Percentiles rank a stretch among this genome's conserved stretches.
Conservation (phyloP, 176 grass and related monocot species). For the Rhynchospora tenuis region DNA sequence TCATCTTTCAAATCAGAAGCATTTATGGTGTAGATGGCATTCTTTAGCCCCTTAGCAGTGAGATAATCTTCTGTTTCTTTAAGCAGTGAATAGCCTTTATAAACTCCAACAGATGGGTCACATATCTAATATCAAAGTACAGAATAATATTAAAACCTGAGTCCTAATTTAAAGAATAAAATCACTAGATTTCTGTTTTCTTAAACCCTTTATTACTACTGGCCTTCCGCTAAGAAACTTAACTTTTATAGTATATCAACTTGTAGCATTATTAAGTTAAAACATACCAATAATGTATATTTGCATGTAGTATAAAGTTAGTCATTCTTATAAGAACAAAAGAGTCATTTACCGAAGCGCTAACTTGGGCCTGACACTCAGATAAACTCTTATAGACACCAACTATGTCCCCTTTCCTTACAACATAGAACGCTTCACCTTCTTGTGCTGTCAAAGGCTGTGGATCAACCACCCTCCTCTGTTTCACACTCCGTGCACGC, state of each 20-base stretch:
- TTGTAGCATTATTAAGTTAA: neutral
- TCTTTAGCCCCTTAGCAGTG: constrained; percentile 35
- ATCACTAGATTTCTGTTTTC: neutral
- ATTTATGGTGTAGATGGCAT: constrained; percentile 53
- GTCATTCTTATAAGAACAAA: neutral
- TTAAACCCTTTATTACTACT: neutral
- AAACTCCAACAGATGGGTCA: constrained; percentile 63
- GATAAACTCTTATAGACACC: constrained; percentile 27
- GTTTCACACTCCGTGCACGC: constrained; percentile 10
- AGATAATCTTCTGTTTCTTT: constrained; percentile 76
- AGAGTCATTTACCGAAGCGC: constrained; percentile 27
- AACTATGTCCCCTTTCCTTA: constrained; percentile 31
- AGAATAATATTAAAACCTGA: neutral
- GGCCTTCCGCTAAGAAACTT: neutral
- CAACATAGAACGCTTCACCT: constrained; percentile 33
- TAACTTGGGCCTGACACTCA: constrained; percentile 42
- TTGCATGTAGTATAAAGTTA: neutral
- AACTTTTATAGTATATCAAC: neutral
- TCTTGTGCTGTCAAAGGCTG: constrained; percentile 14
- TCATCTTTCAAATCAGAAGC: constrained; percentile 55
- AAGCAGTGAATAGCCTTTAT: constrained; percentile 54
- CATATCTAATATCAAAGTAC: constrained; percentile 18
- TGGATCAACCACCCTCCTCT: neutral
- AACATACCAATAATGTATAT: neutral
- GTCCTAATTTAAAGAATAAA: neutral